Percentiles rank a stretch among this genome's conserved stretches.
Conservation (phyloP, 176 grass and related monocot genomes). For the Oryza meyeriana region DNA sequence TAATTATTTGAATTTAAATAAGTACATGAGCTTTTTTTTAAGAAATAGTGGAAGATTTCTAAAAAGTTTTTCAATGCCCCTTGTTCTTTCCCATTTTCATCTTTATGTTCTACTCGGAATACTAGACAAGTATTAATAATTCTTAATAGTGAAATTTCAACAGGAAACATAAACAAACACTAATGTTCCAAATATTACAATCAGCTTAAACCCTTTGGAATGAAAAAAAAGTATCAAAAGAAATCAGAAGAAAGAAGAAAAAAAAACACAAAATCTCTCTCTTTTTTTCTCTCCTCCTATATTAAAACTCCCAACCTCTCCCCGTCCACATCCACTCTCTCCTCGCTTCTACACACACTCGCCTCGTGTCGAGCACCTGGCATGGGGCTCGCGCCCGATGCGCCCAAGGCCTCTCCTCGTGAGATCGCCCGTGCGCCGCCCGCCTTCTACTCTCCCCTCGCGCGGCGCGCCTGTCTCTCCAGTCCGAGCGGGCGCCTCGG, state of each 20-base stretch:
- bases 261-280: not conserved
- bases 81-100: too few species aligned
- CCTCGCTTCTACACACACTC: not conserved
- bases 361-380: constrained; percentile 40
- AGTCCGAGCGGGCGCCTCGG: not conserved
- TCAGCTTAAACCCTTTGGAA: not conserved
- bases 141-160: not conserved
- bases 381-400: constrained; percentile 37
- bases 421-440: constrained; percentile 33
- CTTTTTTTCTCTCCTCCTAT: constrained; percentile 43
- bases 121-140: too few species aligned
- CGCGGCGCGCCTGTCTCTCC: not conserved
- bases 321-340: constrained; percentile 29
- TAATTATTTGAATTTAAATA: too few species aligned
- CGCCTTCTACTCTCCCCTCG: not conserved
- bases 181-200: not conserved
- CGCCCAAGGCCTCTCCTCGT: constrained; percentile 26
- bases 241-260: not conserved
- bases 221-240: not conserved
- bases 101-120: too few species aligned
- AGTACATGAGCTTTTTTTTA: too few species aligned
- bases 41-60: too few species aligned
- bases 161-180: not conserved
- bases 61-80: too few species aligned
- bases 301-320: constrained; percentile 34